Base-by-base conservation (phyloP, 2,329 filamentous ascomycete species). In the Phyllosticta citriasiana region DNA sequence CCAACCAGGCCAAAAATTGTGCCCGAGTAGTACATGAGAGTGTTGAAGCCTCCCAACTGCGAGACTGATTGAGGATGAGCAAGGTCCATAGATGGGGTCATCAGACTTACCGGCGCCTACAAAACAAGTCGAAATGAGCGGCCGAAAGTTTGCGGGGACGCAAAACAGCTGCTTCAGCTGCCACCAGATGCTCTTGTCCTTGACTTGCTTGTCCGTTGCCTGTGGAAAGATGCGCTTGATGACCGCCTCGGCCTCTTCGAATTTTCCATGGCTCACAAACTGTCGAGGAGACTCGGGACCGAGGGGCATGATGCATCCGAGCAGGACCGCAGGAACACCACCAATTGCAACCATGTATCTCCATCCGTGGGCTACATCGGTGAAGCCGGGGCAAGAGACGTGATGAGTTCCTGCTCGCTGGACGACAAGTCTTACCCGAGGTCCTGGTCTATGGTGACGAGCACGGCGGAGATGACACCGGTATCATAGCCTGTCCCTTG, bases 1-100 rank as follows among this genome's bases (percentile, higher is more conserved):
- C 88, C 88, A 0, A 96, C 81, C 33, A 91, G 80, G 33, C 70
- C 72, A 65, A 75, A 75, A 8, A 75, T 67, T 0, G 71, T 74
- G 2, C 69, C 68, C 7, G 66, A 68, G 62, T 74, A 96, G 74
- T 96, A 96, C 90, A 96, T 96, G 30, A 96, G 79, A 10, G 88
- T 91, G 76, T 96, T 96, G 67, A 76, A 76, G 57, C 74, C 74
- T 58, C 72, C 74, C 67, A 76, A 72, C 52, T 76, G 72, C 40
- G 74, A 65, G 64, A 86, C 69, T 0, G 81, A 63, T 91, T 78
- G 63, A 82, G 82, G 1, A 81, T 80, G 74, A 95, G 96, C 0
- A 88, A 53, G 40, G 12, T 1, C 2, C 2, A 47, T 4, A 8
- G 12, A 22, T 8, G n/a, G 7, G 26, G 5, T 5, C 5, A 2